Percentiles rank a stretch among this genome's conserved stretches.
Conservation (phyloP, 352 stramenopile genomes). For the Globisporangium uncinulatum region DNA sequence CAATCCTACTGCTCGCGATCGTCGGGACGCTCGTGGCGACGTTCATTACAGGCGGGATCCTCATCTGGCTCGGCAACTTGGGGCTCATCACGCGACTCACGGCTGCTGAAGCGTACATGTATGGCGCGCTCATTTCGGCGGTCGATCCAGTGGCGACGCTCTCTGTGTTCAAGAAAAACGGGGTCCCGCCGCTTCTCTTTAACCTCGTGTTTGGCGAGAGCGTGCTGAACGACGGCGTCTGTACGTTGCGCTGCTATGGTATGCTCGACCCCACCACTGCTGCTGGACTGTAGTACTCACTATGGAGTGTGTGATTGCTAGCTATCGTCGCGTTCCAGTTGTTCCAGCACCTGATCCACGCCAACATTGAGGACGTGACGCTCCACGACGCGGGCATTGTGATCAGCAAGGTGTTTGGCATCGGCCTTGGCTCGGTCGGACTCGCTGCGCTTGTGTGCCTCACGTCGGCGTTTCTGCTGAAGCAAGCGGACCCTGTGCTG, state of each 20-base stretch:
- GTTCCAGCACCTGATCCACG: conserved; percentile 81
- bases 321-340: conserved; percentile 81
- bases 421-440: conserved; percentile 73
- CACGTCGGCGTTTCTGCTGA: conserved; percentile 76
- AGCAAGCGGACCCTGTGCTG: conserved; percentile 63
- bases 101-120: conserved; percentile 87
- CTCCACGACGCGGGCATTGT: conserved; percentile 70
- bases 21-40: conserved; percentile 75
- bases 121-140: conserved; percentile 90
- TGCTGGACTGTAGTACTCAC: neutral
- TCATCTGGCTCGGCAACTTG: conserved; percentile 72
- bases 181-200: conserved; percentile 85
- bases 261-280: neutral
- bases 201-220: conserved; percentile 96
- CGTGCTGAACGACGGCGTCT: conserved; percentile 93
- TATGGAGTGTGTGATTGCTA: conserved; percentile 9
- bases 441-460: conserved; percentile 69
- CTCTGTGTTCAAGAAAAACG: conserved; percentile 91
- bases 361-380: conserved; percentile 58
- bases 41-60: conserved; percentile 70
- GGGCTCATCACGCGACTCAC: conserved; percentile 74
- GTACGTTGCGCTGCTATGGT: conserved; percentile 30
- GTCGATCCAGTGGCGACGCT: conserved; percentile 93
- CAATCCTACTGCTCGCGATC: conserved; percentile 78
- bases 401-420: conserved; percentile 77